These are phyloP conservation scores for Lipomyces sp. DNA, from an alignment of 805 yeast species.

Conservation along the genomic window DNA sequence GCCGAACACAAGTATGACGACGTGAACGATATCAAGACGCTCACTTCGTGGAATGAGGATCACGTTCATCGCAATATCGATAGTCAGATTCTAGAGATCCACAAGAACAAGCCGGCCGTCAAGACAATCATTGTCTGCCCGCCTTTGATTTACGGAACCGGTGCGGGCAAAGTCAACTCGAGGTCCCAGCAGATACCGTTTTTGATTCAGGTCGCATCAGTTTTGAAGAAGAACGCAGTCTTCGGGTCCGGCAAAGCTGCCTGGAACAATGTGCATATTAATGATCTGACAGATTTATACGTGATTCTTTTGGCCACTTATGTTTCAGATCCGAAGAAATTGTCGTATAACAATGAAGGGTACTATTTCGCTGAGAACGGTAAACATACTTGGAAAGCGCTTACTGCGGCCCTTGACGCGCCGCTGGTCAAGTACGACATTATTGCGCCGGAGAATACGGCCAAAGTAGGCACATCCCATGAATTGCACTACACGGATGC, in stretches of 20 bases:
- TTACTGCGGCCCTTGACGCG: constrained; percentile 40
- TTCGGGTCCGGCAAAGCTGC: constrained; percentile 45
- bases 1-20: constrained; percentile 42
- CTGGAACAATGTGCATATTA: constrained; percentile 49
- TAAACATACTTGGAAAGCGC: constrained; percentile 45
- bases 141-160: constrained; percentile 47
- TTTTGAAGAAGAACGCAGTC: constrained; percentile 40
- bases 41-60: constrained; percentile 41
- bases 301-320: constrained; percentile 41
- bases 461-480: constrained; percentile 16
- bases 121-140: constrained; percentile 47
- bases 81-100: constrained; percentile 42
- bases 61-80: constrained; percentile 49
- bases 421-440: constrained; percentile 34
- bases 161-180: constrained; percentile 45
- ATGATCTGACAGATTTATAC: constrained; percentile 47
- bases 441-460: constrained; percentile 18
- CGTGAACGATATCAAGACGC: constrained; percentile 41
- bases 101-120: constrained; percentile 44
- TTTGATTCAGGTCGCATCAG: constrained; percentile 38
- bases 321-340: constrained; percentile 35
- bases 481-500: constrained; percentile 9
- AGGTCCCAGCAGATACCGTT: constrained; percentile 46
- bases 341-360: constrained; percentile 46
- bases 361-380: constrained; percentile 48